Percentiles rank a stretch among this genome's conserved stretches.
Evolutionary conservation across 2,329 filamentous ascomycete genomes (phyloP).

Genomic region (Calonectria pseudoreteaudii): DNA sequence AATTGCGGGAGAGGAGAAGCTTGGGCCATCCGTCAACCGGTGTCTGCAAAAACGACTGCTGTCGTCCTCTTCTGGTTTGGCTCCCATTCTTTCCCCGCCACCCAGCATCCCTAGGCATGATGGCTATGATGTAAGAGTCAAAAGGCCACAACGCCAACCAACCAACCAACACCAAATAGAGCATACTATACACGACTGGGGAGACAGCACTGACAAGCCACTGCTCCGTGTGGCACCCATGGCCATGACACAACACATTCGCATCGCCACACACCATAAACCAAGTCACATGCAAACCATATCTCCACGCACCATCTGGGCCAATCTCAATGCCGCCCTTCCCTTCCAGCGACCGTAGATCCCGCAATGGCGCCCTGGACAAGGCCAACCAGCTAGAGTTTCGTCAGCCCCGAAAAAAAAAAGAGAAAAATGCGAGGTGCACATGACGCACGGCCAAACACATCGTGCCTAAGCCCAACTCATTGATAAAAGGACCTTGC

Average conservation of each 20-base stretch:
- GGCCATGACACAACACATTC: background rate
- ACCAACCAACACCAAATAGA: background rate
- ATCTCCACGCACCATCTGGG: background rate
- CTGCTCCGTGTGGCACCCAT: background rate
- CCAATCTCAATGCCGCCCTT: background rate
- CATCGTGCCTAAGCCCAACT: background rate
- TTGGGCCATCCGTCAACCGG: slow-evolving; percentile 5
- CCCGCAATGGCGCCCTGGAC: background rate
- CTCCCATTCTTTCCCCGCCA: background rate
- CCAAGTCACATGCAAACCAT: background rate
- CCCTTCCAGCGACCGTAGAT: background rate
- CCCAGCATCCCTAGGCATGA: background rate
- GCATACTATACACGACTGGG: background rate
- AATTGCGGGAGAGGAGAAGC: slow-evolving; percentile 3
- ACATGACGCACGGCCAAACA: background rate
- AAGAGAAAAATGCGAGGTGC: background rate
- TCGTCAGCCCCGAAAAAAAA: background rate
- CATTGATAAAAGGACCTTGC: background rate
- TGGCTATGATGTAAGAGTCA: background rate
- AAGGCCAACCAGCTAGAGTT: background rate
- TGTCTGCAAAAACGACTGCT: background rate
- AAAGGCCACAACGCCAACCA: background rate
- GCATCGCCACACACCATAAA: background rate
- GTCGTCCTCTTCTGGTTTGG: background rate
- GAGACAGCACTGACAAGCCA: background rate